phyloP scores from a whole-genome alignment of 495 filamentous ascomycete genomes.

The Podospora australis region DNA sequence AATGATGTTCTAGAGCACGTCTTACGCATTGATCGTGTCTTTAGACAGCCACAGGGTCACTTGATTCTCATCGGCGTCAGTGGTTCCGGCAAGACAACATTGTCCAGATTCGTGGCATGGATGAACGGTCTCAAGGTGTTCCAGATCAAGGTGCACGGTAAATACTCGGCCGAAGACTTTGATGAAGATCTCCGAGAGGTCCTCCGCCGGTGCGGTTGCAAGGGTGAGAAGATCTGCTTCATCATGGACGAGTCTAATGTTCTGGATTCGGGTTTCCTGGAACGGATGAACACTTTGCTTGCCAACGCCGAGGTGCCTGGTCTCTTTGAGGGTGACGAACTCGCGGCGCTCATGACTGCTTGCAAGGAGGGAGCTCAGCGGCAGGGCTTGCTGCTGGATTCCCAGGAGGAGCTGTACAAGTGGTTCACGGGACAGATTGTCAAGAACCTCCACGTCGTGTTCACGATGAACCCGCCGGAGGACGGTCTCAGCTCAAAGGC shows the following conservation, averaged over 20 bases:
- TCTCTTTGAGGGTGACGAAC: constrained; percentile 95
- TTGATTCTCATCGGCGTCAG: constrained; percentile 97
- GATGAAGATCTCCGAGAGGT: constrained; percentile 95
- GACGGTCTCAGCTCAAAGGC: constrained; percentile 92
- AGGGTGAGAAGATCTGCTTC: constrained; percentile 99
- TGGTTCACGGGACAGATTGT: constrained; percentile 99
- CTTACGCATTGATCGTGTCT: constrained; percentile 94
- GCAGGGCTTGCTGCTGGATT: constrained; percentile 90
- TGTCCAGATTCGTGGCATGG: constrained; percentile 97
- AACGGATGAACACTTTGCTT: constrained; percentile 97
- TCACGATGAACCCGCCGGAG: constrained; percentile 99
- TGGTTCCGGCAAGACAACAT: constrained; percentile 94
- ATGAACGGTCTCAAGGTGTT: constrained; percentile 99
- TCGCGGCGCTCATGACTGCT: constrained; percentile 92
- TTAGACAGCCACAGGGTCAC: constrained; percentile 96
- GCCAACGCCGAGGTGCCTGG: constrained; percentile 98
- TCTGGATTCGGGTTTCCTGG: constrained; percentile 94
- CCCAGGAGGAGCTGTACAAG: constrained; percentile 96
- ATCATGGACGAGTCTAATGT: constrained; percentile 99
- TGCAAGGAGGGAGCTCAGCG: constrained; percentile 97
- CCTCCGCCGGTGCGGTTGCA: constrained; percentile 87
- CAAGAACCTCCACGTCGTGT: constrained; percentile 97
- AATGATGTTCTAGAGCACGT: constrained; percentile 98
- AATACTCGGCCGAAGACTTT: constrained; percentile 97
- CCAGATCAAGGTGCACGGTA: constrained; percentile 99